A percentile compares a stretch with the other conserved stretches of the same genome.
Evolutionary conservation across 2,329 filamentous ascomycete genomes (phyloP).

Genomic region (Huntiella bhutanensis): DNA sequence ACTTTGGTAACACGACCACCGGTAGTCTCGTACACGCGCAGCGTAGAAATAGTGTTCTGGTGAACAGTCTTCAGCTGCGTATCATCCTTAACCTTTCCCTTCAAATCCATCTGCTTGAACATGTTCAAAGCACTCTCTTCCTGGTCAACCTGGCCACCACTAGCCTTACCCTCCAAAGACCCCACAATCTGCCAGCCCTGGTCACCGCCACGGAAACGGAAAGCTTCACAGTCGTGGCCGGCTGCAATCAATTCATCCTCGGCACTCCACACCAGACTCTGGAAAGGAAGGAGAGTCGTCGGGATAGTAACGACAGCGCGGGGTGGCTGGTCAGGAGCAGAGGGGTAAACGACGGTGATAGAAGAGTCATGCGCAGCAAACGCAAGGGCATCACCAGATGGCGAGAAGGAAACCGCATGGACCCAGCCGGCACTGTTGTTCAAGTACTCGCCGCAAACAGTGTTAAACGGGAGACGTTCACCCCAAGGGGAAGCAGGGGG

Average conservation of each 20-base stretch:
- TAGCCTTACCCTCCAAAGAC: conserved; percentile 57
- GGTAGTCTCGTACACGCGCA: conserved; percentile 54
- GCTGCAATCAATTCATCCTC: conserved; percentile 91
- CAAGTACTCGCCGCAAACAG: conserved; percentile 86
- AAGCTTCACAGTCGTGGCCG: conserved; percentile 78
- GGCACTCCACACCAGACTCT: conserved; percentile 77
- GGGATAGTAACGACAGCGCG: conserved; percentile 76
- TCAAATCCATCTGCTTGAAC: conserved; percentile 97
- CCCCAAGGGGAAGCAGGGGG: conserved; percentile 85
- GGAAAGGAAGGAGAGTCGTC: conserved; percentile 81
- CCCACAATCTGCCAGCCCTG: conserved; percentile 70
- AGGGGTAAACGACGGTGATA: conserved; percentile 89
- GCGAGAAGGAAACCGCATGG: conserved; percentile 82
- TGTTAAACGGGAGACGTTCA: conserved; percentile 91
- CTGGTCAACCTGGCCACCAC: conserved; percentile 40
- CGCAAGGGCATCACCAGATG: conserved; percentile 77
- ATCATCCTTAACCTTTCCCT: conserved; percentile 79
- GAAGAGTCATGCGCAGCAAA: conserved; percentile 93
- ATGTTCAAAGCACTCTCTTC: conserved; percentile 95
- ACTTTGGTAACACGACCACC: conserved; percentile 55
- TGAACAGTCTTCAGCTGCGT: conserved; percentile 89
- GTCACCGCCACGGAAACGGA: conserved; percentile 64
- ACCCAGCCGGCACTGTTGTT: conserved; percentile 97
- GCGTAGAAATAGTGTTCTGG: conserved; percentile 83
- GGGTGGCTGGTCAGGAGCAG: conserved; percentile 75